A percentile compares a stretch with the other conserved stretches of the same genome.
Evolutionary conservation across 768 basidiomycete genomes (phyloP).

Genomic region (Fomitopsis pulvina): DNA sequence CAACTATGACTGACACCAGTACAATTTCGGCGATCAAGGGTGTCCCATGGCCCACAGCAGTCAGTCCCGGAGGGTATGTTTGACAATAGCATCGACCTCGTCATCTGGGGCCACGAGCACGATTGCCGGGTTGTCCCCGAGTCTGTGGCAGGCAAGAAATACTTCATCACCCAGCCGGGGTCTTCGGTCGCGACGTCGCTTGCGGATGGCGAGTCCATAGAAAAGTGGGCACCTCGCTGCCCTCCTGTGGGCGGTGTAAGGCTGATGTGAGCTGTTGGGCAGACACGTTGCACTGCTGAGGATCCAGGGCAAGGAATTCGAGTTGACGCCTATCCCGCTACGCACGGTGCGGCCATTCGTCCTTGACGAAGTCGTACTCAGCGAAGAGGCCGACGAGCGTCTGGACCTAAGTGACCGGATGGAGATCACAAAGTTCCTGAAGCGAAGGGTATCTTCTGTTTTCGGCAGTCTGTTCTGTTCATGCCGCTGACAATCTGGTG

Average conservation of each 20-base stretch:
- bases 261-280: neutral
- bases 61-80: conserved; percentile 96
- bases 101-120: conserved; percentile 99
- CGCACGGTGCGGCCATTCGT: conserved; percentile 94
- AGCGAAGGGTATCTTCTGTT: conserved; percentile 44
- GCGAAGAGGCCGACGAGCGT: conserved; percentile 71
- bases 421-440: conserved; percentile 76
- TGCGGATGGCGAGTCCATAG: conserved; percentile 85
- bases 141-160: conserved; percentile 84
- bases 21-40: conserved; percentile 47
- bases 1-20: too few species aligned
- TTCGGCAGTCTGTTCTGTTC: conserved; percentile 7
- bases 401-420: conserved; percentile 78
- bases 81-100: conserved; percentile 88
- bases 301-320: conserved; percentile 83
- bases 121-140: conserved; percentile 93
- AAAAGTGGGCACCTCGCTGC: conserved; percentile 56
- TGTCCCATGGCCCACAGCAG: conserved; percentile 91
- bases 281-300: conserved; percentile 90
- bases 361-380: conserved; percentile 70
- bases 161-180: conserved; percentile 91
- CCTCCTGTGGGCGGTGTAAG: neutral
- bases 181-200: conserved; percentile 93
- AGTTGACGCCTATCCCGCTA: conserved; percentile 78
- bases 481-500: too few species aligned